phyloP scores from a whole-genome alignment of 192 early-diverging fungal species.

The Geranomyces michiganensis region DNA sequence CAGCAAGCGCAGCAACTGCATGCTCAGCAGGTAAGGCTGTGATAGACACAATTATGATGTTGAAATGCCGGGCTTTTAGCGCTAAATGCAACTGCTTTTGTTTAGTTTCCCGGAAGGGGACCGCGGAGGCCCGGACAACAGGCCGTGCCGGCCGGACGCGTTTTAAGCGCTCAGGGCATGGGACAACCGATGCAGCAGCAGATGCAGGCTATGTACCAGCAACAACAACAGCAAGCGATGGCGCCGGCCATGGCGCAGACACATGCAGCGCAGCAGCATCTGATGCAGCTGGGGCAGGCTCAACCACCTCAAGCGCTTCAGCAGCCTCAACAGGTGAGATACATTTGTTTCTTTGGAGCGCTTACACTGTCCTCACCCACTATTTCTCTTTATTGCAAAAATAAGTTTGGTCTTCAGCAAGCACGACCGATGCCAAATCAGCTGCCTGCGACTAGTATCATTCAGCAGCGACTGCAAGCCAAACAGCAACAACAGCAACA shows the following conservation, averaged over 20 bases:
- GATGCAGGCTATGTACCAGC: constrained; percentile 6
- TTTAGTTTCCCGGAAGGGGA: no score
- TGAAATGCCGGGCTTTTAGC: no score
- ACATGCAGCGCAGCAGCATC: not conserved
- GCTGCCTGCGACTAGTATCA: not conserved
- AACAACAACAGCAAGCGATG: constrained; percentile 8
- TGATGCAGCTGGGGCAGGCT: not conserved
- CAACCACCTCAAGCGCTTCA: not conserved
- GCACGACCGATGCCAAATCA: not conserved
- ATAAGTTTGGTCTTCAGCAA: no score
- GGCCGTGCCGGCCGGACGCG: no score
- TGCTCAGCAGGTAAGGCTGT: not conserved
- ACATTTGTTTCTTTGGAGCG: no score
- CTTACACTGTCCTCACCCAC: no score
- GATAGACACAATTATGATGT: no score
- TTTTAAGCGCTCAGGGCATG: no score
- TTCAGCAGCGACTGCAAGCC: constrained; percentile 3
- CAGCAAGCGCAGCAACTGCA: constrained; percentile 7
- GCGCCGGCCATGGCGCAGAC: not conserved
- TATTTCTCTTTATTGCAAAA: no score
- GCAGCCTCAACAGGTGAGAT: constrained; percentile 11
- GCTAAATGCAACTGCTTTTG: no score
- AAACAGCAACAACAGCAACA: constrained; percentile 14
- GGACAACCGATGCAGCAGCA: not conserved
- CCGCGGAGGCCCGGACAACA: no score